These are phyloP conservation scores for Schizothecium vesticola DNA, from an alignment of 495 filamentous ascomycete genomes.

Conservation along the genomic window DNA sequence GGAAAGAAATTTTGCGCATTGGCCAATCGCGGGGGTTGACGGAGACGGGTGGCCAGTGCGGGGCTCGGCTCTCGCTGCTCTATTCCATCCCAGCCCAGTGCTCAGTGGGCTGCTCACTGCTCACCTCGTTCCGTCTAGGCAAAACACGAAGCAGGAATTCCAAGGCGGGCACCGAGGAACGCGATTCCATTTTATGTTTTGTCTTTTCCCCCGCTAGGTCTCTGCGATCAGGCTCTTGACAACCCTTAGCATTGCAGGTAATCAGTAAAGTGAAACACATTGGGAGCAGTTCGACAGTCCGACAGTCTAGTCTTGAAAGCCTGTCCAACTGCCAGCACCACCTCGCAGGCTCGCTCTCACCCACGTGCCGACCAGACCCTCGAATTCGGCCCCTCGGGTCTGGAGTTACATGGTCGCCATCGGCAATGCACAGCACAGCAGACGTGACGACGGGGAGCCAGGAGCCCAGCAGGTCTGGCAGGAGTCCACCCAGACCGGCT, in stretches of 20 bases:
- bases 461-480: too few species aligned
- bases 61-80: not conserved
- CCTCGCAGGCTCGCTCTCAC: not conserved
- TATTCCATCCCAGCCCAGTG: not conserved
- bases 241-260: not conserved
- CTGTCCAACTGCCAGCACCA: too few species aligned
- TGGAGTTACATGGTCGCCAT: not conserved
- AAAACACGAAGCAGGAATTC: not conserved
- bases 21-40: constrained; percentile 4
- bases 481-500: not conserved
- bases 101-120: too few species aligned
- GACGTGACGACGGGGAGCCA: not conserved
- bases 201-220: not conserved
- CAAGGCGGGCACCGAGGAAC: not conserved
- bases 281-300: too few species aligned
- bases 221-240: not conserved
- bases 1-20: constrained; percentile 6
- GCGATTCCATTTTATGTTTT: not conserved
- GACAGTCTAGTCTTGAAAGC: too few species aligned
- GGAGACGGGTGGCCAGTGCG: constrained; percentile 5
- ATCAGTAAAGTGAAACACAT: not conserved
- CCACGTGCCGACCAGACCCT: not conserved
- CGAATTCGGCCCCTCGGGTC: not conserved
- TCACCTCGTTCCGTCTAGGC: too few species aligned
- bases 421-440: not conserved